phyloP scores from a whole-genome alignment of 345 rosid species.

The Bruguiera gymnorhiza region DNA sequence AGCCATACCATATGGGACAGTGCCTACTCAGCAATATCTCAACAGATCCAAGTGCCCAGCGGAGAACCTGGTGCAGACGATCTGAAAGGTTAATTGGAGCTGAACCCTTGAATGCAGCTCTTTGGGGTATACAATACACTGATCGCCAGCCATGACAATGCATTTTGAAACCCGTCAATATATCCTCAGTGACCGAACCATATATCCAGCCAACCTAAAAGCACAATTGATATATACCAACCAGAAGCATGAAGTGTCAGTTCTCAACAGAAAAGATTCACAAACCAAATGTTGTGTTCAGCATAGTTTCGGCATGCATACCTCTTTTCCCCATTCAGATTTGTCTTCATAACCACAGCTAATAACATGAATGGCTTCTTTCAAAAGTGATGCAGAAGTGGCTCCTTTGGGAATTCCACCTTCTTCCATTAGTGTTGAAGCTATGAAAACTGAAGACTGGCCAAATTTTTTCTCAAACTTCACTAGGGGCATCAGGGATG shows the following conservation, averaged over 20 bases:
- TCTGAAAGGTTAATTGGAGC: conserved; percentile 76
- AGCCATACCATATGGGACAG: conserved; percentile 74
- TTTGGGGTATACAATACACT: conserved; percentile 55
- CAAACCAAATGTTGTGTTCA: background rate
- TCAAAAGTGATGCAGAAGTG: conserved; percentile 51
- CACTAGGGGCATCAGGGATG: conserved; percentile 36
- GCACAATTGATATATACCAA: background rate
- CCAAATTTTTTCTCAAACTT: conserved; percentile 68
- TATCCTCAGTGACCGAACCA: conserved; percentile 79
- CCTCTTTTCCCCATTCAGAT: conserved; percentile 74
- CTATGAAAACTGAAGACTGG: conserved; percentile 48
- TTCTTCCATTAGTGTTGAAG: conserved; percentile 47
- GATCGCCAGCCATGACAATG: conserved; percentile 80
- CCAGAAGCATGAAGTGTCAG: conserved; percentile 2
- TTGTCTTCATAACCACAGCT: conserved; percentile 73
- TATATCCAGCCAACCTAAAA: conserved; percentile 70
- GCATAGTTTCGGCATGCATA: conserved; percentile 14
- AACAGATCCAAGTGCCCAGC: conserved; percentile 74
- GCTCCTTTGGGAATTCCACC: conserved; percentile 54
- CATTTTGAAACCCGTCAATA: conserved; percentile 75
- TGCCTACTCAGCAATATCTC: conserved; percentile 71
- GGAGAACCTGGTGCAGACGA: conserved; percentile 69
- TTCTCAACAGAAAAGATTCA: background rate
- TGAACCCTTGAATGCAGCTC: conserved; percentile 71
- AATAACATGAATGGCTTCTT: conserved; percentile 69